Evolutionary conservation across 768 basidiomycete species (phyloP).

Genomic region (Leccinum obscurum): DNA sequence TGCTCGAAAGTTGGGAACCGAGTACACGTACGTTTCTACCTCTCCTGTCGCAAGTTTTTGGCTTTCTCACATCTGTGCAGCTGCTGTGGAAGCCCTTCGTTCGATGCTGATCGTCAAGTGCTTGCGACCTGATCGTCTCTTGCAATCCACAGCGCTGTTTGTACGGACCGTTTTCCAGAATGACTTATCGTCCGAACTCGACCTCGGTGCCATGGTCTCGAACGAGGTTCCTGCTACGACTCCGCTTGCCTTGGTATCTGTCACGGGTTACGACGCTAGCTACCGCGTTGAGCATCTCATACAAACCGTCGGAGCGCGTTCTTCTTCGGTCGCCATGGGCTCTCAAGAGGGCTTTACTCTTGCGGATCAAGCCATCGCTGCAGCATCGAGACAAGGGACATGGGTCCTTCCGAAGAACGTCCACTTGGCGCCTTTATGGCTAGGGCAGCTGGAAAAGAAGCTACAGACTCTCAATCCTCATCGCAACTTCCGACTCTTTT

Average conservation of each 20-base stretch:
- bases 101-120: conserved; percentile 82
- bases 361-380: conserved; percentile 94
- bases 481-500: conserved; percentile 92
- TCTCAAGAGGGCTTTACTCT: conserved; percentile 96
- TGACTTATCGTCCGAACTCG: conserved; percentile 78
- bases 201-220: conserved; percentile 73
- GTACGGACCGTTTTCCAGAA: conserved; percentile 75
- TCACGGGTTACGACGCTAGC: conserved; percentile 97
- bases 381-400: conserved; percentile 88
- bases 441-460: conserved; percentile 95
- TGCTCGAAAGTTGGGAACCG: conserved; percentile 89
- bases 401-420: conserved; percentile 99
- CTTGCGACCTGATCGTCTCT: conserved; percentile 87
- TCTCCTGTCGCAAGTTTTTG: neutral
- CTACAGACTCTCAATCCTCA: conserved; percentile 89
- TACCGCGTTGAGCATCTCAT: conserved; percentile 91
- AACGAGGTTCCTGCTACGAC: conserved; percentile 80
- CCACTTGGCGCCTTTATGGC: conserved; percentile 93
- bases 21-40: conserved; percentile 62
- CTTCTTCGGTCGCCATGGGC: conserved; percentile 95
- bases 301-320: conserved; percentile 71
- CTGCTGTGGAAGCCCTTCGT: conserved; percentile 72
- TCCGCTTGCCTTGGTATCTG: conserved; percentile 88
- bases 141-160: conserved; percentile 79
- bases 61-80: conserved; percentile 38